phyloP scores from a whole-genome alignment of 2,329 filamentous ascomycete species.

The Colletotrichum lentis region DNA sequence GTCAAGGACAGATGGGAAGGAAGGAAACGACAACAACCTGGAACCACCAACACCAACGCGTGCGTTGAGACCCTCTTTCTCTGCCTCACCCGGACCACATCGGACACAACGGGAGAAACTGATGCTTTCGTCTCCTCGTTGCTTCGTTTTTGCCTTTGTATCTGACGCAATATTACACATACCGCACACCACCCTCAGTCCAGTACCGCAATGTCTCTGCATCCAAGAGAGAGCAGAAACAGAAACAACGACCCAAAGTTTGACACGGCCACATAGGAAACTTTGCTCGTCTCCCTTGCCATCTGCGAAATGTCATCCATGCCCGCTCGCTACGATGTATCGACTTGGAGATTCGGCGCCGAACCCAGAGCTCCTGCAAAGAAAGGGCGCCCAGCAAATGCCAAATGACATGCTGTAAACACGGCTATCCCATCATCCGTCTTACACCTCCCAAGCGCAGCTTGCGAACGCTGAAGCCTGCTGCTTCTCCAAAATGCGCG shows the following conservation, averaged over 20 bases:
- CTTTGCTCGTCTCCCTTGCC: slow-evolving; percentile 14
- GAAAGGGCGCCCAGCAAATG: slow-evolving; percentile 11
- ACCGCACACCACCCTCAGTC: slow-evolving; percentile 5
- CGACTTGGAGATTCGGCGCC: background rate
- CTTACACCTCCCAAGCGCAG: background rate
- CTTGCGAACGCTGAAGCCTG: slow-evolving; percentile 16
- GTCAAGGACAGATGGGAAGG: background rate
- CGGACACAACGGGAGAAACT: background rate
- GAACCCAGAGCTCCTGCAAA: slow-evolving; percentile 3
- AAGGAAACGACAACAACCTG: slow-evolving; percentile 5
- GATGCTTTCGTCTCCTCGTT: background rate
- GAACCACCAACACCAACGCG: background rate
- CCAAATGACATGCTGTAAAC: slow-evolving; percentile 28
- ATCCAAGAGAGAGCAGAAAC: slow-evolving; percentile 21
- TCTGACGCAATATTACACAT: slow-evolving; percentile 9
- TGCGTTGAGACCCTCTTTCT: slow-evolving; percentile 3
- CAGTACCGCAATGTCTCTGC: background rate
- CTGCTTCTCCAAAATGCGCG: background rate
- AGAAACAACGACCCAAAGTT: slow-evolving; percentile 27
- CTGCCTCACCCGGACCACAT: slow-evolving; percentile 9
- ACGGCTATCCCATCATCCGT: slow-evolving; percentile 29
- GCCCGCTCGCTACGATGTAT: background rate
- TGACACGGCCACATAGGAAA: slow-evolving; percentile 32
- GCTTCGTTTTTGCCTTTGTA: slow-evolving; percentile 14
- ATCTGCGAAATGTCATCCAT: slow-evolving; percentile 11